Base-by-base conservation (phyloP, 2,329 filamentous ascomycete species). In the Aureobasidium pullulans region DNA sequence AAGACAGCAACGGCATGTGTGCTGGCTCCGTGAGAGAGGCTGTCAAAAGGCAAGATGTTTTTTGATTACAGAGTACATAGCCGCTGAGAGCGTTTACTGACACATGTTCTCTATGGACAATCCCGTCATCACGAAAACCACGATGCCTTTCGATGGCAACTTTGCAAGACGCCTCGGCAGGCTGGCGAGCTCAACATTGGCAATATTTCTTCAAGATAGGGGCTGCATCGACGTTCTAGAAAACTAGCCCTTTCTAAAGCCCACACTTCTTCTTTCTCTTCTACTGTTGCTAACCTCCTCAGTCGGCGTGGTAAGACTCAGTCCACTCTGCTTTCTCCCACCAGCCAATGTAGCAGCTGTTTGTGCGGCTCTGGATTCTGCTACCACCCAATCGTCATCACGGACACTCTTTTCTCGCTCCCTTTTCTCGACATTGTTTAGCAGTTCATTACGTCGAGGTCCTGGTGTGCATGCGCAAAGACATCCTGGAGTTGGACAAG, bases 201-300 rank as follows among this genome's bases (percentile, higher is more conserved):
- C 34, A 36, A 8, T 1, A 36, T 13, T 36, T 9, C 34, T 13
- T 2, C 34, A 8, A 36, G 1, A 36, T 4, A 29, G 13, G 31
- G 43, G 23, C 13, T 15, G 7, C 28, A 34, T n/a, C 19, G 29
- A 19, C 15, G 19, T 13, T 11, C 15, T 34, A 4, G 19, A 2
- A 36, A 37, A 6, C 16, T 43, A 57, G 7, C 43, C 23, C 23
- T 48, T 40, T n/a, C 10, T 39, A 10, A 57, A 48, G 4, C 54
- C 54, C 0, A 48, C 54, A 9, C 61, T 71, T 71, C 59, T 71
- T 68, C 57, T 67, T 68, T 59, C 71, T 70, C 59, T 65, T 66
- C 39, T 64, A 63, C 15, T 68, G 62, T 28, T 42, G 10, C 47
- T 29, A n/a, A 67, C 36, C 23, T 72, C 68, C 37, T 67, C 60